Percentiles rank a stretch among this genome's conserved stretches.
phyloP scores from a whole-genome alignment of 768 basidiomycete species.

The Psilocybe cyanescens region DNA sequence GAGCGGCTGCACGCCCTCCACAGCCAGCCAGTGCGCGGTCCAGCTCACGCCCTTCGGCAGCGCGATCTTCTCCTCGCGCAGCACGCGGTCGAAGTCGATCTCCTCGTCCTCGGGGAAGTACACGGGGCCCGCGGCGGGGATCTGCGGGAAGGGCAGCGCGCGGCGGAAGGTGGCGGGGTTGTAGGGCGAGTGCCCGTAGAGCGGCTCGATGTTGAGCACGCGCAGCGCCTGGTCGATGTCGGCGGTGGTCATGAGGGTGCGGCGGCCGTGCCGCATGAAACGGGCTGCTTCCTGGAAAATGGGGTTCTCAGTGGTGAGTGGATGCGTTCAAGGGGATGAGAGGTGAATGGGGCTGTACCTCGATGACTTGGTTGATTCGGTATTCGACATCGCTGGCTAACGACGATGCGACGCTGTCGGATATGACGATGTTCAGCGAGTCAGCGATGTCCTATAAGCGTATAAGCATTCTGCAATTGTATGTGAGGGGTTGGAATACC shows the following conservation, averaged over 20 bases:
- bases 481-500: slow-evolving; percentile 14
- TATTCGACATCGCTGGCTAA: slow-evolving; percentile 98
- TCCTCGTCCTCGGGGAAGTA: slow-evolving; percentile 98
- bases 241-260: slow-evolving; percentile 86
- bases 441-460: slow-evolving; percentile 84
- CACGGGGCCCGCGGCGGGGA: slow-evolving; percentile 65
- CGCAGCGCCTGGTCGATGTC: slow-evolving; percentile 95
- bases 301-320: neutral
- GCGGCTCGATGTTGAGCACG: slow-evolving; percentile 93
- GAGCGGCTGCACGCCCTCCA: slow-evolving; percentile 97
- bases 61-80: slow-evolving; percentile 84
- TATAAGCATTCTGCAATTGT: neutral
- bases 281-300: slow-evolving; percentile 84
- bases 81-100: slow-evolving; percentile 91
- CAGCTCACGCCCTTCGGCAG: slow-evolving; percentile 83
- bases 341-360: slow-evolving; percentile 52
- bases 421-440: slow-evolving; percentile 77
- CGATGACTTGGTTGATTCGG: slow-evolving; percentile 91
- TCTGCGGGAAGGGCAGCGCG: slow-evolving; percentile 55
- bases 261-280: slow-evolving; percentile 93
- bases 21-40: slow-evolving; percentile 97
- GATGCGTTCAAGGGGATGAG: neutral
- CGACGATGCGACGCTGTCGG: slow-evolving; percentile 79
- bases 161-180: slow-evolving; percentile 66
- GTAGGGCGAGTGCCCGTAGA: slow-evolving; percentile 82